A percentile compares a stretch with the other conserved stretches of the same genome.
These are phyloP conservation scores for Coniochaeta sp. DNA, from an alignment of 2,329 filamentous ascomycete genomes.

Conservation along the genomic window DNA sequence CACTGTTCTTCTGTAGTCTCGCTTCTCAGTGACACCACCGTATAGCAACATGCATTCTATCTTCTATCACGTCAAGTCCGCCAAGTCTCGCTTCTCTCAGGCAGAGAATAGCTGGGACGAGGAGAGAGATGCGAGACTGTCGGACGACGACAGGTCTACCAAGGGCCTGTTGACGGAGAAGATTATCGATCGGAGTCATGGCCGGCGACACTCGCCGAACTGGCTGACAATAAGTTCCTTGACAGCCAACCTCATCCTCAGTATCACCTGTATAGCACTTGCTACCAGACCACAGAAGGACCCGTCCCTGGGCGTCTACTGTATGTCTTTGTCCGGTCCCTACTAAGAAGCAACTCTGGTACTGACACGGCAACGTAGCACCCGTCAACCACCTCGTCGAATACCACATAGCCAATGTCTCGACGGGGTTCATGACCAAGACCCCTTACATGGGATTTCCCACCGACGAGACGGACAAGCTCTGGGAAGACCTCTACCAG, in stretches of 20 bases:
- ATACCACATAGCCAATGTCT: not conserved
- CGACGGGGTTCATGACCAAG: constrained; percentile 1
- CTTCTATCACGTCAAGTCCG: no score
- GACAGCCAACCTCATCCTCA: not conserved
- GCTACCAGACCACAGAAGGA: no score
- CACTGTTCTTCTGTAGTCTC: no score
- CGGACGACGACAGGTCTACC: not conserved
- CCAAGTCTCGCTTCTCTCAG: no score
- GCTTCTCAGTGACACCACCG: no score
- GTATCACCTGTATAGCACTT: not conserved
- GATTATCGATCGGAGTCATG: not conserved
- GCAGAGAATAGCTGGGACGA: no score
- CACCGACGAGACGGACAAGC: not conserved
- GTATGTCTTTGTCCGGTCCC: no score
- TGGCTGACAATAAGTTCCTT: not conserved
- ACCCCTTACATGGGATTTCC: constrained; percentile 3
- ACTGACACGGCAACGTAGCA: not conserved
- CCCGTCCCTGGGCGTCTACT: no score
- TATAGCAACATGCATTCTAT: no score
- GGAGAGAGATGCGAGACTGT: not conserved
- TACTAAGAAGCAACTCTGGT: no score
- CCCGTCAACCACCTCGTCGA: not conserved
- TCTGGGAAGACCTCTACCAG: constrained; percentile 2
- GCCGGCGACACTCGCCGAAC: no score
- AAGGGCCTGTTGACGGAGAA: not conserved